Conservation (phyloP, 345 rosid species). For the Eucalyptus albens region DNA sequence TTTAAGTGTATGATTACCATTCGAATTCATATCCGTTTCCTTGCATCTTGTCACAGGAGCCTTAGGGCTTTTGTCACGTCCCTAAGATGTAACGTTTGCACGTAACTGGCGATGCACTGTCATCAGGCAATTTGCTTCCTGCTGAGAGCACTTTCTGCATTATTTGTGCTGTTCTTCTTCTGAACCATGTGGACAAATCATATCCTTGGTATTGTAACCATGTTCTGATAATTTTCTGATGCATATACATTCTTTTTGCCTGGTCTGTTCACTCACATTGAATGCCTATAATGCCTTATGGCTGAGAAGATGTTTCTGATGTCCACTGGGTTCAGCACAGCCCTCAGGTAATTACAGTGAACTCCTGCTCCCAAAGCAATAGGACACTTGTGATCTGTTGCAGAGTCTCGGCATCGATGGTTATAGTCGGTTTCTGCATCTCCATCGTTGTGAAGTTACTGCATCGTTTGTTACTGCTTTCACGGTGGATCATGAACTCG, state of each 20-base stretch:
- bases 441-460: neutral
- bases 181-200: neutral
- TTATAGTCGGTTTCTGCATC: neutral
- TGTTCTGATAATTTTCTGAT: neutral
- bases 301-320: neutral
- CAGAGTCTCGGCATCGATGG: neutral
- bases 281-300: neutral
- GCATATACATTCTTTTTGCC: neutral
- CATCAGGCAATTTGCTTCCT: neutral
- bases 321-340: neutral
- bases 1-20: neutral
- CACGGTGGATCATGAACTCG: neutral
- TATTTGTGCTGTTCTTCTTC: neutral
- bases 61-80: neutral
- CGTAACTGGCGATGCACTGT: neutral
- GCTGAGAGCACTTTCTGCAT: neutral
- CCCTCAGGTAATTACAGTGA: neutral
- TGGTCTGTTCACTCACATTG: neutral
- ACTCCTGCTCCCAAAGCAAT: neutral
- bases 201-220: neutral
- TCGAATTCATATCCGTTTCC: neutral
- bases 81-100: neutral
- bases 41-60: neutral
- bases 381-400: neutral
- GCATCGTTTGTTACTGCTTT: neutral